phyloP scores from a whole-genome alignment of 1,284 basidiomycete species.

The Rhodotorula sp. region DNA sequence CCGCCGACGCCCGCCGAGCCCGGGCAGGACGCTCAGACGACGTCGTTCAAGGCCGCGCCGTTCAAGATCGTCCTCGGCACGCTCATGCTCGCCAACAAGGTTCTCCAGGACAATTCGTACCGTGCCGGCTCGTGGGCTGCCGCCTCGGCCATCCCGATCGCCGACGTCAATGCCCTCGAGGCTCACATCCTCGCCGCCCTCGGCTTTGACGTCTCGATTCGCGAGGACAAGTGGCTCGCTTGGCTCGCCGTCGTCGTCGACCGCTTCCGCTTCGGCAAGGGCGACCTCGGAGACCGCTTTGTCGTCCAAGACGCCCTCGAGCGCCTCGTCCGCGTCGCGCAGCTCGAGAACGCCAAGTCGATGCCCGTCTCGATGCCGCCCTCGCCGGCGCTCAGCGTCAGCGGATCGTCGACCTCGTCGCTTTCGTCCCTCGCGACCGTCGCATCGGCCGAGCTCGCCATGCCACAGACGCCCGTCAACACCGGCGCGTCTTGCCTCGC shows the following conservation, averaged over 20 bases:
- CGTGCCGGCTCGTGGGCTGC: slow-evolving; percentile 42
- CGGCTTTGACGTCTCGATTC: slow-evolving; percentile 40
- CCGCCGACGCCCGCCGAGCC: slow-evolving; percentile 40
- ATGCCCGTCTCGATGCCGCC: not conserved
- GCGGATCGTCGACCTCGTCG: slow-evolving; percentile 3
- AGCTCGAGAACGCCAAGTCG: slow-evolving; percentile 3
- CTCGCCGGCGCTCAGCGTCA: slow-evolving; percentile 9
- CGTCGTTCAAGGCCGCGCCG: slow-evolving; percentile 42
- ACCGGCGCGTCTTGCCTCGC: slow-evolving; percentile 1
- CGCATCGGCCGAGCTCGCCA: not conserved
- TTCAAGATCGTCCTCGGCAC: slow-evolving; percentile 45
- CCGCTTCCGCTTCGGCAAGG: slow-evolving; percentile 13
- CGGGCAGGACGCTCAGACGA: slow-evolving; percentile 36
- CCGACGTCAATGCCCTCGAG: slow-evolving; percentile 44
- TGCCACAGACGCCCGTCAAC: slow-evolving; percentile 14
- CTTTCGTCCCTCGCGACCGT: slow-evolving; percentile 8
- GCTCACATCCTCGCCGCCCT: slow-evolving; percentile 39
- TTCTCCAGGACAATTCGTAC: slow-evolving; percentile 45
- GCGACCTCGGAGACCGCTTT: slow-evolving; percentile 28
- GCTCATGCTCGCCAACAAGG: slow-evolving; percentile 45
- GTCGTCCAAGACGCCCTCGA: slow-evolving; percentile 31
- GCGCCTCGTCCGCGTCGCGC: slow-evolving; percentile 25
- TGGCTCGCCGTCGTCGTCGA: slow-evolving; percentile 38
- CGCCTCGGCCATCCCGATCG: slow-evolving; percentile 43
- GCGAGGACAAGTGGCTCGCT: slow-evolving; percentile 37